A percentile compares a stretch with the other conserved stretches of the same genome.
phyloP scores from a whole-genome alignment of 768 basidiomycete species.

The Kwoniella dendrophila region DNA sequence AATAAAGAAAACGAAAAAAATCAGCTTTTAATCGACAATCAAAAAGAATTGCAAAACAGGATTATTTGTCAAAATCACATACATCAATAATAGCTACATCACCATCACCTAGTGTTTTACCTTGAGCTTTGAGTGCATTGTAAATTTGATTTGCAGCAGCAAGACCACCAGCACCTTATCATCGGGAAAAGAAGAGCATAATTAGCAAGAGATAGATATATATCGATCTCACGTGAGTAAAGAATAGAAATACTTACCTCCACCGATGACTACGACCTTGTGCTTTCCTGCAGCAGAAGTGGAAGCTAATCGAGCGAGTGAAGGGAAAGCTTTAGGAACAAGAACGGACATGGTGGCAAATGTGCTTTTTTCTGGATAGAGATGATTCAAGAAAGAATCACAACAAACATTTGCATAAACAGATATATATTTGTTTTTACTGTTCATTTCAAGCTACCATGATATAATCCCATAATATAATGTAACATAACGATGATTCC shows the following conservation, averaged over 20 bases:
- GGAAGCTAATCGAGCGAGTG: constrained; percentile 43
- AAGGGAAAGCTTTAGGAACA: constrained; percentile 17
- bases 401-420: not conserved
- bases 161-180: constrained; percentile 76
- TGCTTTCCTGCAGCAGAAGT: constrained; percentile 59
- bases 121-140: constrained; percentile 71
- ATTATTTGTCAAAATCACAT: constrained; percentile 22
- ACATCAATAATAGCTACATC: constrained; percentile 85
- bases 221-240: too few species aligned
- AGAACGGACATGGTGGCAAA: constrained; percentile 23
- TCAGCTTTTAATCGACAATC: constrained; percentile 2
- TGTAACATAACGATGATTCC: constrained; percentile 2
- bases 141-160: constrained; percentile 85
- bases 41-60: not conserved
- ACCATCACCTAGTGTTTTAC: constrained; percentile 67
- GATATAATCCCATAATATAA: too few species aligned
- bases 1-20: too few species aligned
- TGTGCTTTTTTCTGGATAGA: not conserved
- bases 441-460: too few species aligned
- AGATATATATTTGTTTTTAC: not conserved
- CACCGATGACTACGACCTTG: constrained; percentile 85
- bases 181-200: not conserved
- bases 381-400: not conserved
- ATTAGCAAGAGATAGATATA: constrained; percentile 3
- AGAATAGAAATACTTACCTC: constrained; percentile 62